Conservation (phyloP, 768 basidiomycete genomes). For the Mycena kentingensis region DNA sequence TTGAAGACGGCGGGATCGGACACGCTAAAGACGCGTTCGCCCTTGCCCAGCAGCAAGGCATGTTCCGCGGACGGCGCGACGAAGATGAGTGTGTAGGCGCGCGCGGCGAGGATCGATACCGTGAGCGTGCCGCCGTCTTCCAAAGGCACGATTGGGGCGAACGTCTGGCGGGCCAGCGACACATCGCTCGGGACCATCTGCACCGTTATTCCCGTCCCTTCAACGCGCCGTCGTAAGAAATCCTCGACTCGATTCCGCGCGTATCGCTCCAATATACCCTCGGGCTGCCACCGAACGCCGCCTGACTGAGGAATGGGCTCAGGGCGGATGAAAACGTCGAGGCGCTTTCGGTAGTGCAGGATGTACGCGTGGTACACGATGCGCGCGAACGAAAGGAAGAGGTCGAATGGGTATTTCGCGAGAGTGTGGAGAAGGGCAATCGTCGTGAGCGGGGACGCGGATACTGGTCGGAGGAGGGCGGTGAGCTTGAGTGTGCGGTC, state of each 20-base stretch:
- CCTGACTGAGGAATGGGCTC: slow-evolving; percentile 48
- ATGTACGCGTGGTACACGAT: slow-evolving; percentile 63
- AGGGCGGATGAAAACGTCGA: slow-evolving; percentile 61
- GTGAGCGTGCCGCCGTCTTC: slow-evolving; percentile 24
- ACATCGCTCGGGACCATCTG: slow-evolving; percentile 43
- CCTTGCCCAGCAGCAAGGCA: slow-evolving; percentile 42
- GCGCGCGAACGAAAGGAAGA: slow-evolving; percentile 58
- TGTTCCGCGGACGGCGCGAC: slow-evolving; percentile 45
- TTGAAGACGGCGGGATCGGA: slow-evolving; percentile 41
- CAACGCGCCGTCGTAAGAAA: slow-evolving; percentile 39
- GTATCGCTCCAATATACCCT: slow-evolving; percentile 35
- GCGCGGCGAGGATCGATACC: slow-evolving; percentile 47
- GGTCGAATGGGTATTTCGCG: slow-evolving; percentile 47
- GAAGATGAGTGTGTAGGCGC: slow-evolving; percentile 51
- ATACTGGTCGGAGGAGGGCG: slow-evolving; percentile 45
- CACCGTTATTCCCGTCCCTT: slow-evolving; percentile 38
- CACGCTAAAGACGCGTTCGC: slow-evolving; percentile 40
- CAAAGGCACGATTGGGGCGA: slow-evolving; percentile 9
- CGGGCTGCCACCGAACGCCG: slow-evolving; percentile 39
- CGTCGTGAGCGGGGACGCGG: slow-evolving; percentile 42
- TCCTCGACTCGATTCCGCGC: slow-evolving; percentile 33
- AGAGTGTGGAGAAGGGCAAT: slow-evolving; percentile 42
- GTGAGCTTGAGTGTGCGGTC: slow-evolving; percentile 51
- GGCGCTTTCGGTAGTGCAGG: slow-evolving; percentile 58
- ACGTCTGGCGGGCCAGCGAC: slow-evolving; percentile 26